Percentiles rank a stretch among this genome's conserved stretches.
These are phyloP conservation scores for Camelina neglecta DNA, from an alignment of 345 rosid genomes.

Conservation along the genomic window DNA sequence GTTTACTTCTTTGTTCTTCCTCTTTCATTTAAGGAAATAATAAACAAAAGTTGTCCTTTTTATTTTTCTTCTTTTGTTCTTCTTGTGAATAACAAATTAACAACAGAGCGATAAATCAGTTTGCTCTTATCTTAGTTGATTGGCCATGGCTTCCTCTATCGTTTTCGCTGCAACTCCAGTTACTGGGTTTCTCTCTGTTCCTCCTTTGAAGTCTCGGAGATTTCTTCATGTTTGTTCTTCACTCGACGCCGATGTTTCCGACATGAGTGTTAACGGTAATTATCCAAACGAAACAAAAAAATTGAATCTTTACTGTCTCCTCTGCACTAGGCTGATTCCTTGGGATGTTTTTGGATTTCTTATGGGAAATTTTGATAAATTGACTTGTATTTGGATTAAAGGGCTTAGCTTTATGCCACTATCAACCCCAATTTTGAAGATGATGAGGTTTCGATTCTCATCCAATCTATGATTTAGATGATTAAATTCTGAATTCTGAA, in stretches of 20 bases:
- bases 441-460: neutral
- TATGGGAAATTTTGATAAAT: neutral
- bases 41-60: neutral
- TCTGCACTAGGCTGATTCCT: slow-evolving; percentile 23
- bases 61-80: no score
- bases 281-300: neutral
- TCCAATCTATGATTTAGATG: neutral
- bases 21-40: slow-evolving; percentile 1
- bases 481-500: neutral
- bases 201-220: slow-evolving; percentile 50
- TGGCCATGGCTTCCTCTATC: slow-evolving; percentile 73
- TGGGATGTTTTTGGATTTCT: slow-evolving; percentile 27
- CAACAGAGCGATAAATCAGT: neutral
- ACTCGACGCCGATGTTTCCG: slow-evolving; percentile 83
- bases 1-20: slow-evolving; percentile 15
- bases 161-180: slow-evolving; percentile 67
- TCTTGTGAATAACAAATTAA: neutral
- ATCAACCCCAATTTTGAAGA: slow-evolving; percentile 10
- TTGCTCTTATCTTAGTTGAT: slow-evolving; percentile 33
- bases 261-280: slow-evolving; percentile 93
- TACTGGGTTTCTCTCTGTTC: slow-evolving; percentile 50
- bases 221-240: slow-evolving; percentile 58
- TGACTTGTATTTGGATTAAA: neutral
- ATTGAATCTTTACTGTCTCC: neutral
- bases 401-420: slow-evolving; percentile 18